Evolutionary conservation across 148 eudicot genomes (phyloP).

Genomic region (Chenopodium album): DNA sequence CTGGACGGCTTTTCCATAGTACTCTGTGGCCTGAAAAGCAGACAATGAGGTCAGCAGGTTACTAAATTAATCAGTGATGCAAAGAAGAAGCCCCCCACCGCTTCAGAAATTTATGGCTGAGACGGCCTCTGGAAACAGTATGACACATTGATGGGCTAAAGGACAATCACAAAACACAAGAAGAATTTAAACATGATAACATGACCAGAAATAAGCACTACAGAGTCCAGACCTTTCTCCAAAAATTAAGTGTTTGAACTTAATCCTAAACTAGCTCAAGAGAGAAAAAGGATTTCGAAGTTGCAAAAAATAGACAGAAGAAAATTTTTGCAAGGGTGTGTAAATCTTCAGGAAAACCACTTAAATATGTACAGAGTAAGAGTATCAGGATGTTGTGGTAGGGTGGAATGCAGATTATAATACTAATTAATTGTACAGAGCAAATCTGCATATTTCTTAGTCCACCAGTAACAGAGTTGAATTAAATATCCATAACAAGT

Average conservation of each 20-base stretch:
- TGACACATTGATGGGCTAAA: not conserved
- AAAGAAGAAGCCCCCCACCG: not conserved
- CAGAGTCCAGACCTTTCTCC: not conserved
- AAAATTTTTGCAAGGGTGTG: not conserved
- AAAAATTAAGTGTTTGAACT: not conserved
- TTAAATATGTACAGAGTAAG: not conserved
- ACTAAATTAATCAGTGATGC: not conserved
- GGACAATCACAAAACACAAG: too few relatives aligned
- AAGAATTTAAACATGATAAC: not conserved
- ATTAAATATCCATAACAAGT: not conserved
- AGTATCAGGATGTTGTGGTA: not conserved
- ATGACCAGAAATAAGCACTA: not conserved
- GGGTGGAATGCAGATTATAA: not conserved
- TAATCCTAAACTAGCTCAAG: too few relatives aligned
- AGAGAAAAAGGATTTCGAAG: not conserved
- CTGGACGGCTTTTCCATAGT: constrained; percentile 84
- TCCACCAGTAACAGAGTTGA: not conserved
- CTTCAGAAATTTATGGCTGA: not conserved
- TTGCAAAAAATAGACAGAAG: not conserved
- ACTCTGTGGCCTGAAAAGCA: constrained; percentile 68
- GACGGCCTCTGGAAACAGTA: not conserved
- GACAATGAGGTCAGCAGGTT: not conserved
- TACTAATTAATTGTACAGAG: not conserved
- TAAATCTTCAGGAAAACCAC: not conserved
- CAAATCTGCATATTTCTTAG: not conserved